These are phyloP conservation scores for Marasmius sp. DNA, from an alignment of 1,284 basidiomycete genomes.

Conservation along the genomic window DNA sequence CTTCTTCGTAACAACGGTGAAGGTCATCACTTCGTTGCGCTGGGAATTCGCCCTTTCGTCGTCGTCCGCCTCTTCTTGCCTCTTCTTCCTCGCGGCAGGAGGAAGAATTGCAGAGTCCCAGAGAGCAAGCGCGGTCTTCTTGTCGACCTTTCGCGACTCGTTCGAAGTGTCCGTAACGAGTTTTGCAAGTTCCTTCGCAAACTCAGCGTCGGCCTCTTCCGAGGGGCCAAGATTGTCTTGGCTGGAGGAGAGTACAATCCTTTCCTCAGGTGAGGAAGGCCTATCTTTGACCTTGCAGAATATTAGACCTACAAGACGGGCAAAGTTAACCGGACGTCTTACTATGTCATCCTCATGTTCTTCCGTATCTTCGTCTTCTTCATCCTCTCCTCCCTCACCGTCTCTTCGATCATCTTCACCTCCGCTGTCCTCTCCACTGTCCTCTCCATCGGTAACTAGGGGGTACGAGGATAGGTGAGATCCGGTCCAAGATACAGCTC, in stretches of 20 bases:
- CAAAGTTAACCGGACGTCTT: conserved; percentile 19
- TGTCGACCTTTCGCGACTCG: conserved; percentile 81
- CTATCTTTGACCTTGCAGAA: conserved; percentile 56
- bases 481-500: not conserved
- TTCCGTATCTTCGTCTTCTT: conserved; percentile 45
- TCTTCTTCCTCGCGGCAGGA: conserved; percentile 61
- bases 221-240: conserved; percentile 75
- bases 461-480: conserved; percentile 8
- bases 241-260: conserved; percentile 62
- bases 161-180: conserved; percentile 87
- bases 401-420: conserved; percentile 58
- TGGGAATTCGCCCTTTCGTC: conserved; percentile 41
- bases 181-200: conserved; percentile 94
- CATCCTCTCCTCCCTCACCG: conserved; percentile 58
- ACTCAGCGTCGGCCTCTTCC: conserved; percentile 90
- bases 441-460: conserved; percentile 48
- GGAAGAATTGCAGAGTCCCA: conserved; percentile 86
- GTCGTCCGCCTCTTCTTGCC: conserved; percentile 52
- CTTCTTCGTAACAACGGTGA: conserved; percentile 91
- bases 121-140: conserved; percentile 77
- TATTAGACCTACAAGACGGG: conserved; percentile 10
- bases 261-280: conserved; percentile 74
- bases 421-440: conserved; percentile 72
- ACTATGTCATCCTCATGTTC: conserved; percentile 17
- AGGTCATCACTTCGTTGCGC: conserved; percentile 74